A percentile compares a stretch with the other conserved stretches of the same genome.
phyloP scores from a whole-genome alignment of 352 stramenopile genomes.

The Plasmopara viticola region DNA sequence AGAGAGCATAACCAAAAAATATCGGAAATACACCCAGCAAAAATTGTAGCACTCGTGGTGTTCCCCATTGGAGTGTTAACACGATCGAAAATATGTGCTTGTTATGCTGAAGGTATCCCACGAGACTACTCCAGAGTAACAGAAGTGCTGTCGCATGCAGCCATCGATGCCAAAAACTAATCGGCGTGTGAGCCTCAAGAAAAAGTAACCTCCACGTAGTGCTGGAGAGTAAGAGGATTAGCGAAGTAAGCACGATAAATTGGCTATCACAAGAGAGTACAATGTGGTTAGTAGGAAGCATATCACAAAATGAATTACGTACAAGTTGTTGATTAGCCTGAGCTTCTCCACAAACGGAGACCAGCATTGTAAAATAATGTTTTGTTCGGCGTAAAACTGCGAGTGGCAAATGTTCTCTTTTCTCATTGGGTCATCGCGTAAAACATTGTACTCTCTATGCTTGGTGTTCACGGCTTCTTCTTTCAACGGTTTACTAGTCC shows the following conservation, averaged over 20 bases:
- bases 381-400: slow-evolving; percentile 1
- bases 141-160: slow-evolving; percentile 62
- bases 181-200: slow-evolving; percentile 64
- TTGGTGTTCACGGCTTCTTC: slow-evolving; percentile 1
- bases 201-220: slow-evolving; percentile 69
- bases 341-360: neutral
- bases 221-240: slow-evolving; percentile 50
- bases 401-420: slow-evolving; percentile 8
- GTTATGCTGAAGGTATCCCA: slow-evolving; percentile 87
- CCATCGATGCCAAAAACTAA: slow-evolving; percentile 68
- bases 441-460: neutral
- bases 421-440: slow-evolving; percentile 12
- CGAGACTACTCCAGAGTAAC: slow-evolving; percentile 75
- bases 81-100: slow-evolving; percentile 86
- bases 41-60: slow-evolving; percentile 82
- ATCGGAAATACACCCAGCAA: slow-evolving; percentile 84
- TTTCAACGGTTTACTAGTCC: slow-evolving; percentile 12
- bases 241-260: slow-evolving; percentile 42
- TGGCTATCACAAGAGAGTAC: slow-evolving; percentile 29
- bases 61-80: slow-evolving; percentile 77
- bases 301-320: slow-evolving; percentile 15
- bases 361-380: slow-evolving; percentile 17
- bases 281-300: slow-evolving; percentile 3
- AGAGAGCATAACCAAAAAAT: slow-evolving; percentile 84
- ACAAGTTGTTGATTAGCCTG: slow-evolving; percentile 44